Conservation (phyloP, 179 eudicot genomes). For the Amaranthus tricolor region DNA sequence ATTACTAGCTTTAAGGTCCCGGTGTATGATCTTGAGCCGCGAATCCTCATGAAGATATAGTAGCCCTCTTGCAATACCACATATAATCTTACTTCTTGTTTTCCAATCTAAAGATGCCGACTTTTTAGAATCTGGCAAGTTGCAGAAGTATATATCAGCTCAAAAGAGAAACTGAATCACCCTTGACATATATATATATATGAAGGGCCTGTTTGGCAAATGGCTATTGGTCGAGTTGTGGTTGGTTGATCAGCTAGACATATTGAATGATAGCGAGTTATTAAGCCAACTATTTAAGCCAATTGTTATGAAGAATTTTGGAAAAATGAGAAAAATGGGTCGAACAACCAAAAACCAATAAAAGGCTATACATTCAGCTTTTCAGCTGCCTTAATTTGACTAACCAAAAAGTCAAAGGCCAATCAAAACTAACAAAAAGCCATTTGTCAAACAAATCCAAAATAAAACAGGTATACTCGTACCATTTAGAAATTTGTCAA, state of each 20-base stretch:
- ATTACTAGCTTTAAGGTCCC: conserved; percentile 39
- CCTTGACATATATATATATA: no score
- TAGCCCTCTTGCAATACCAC: conserved; percentile 34
- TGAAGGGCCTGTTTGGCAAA: no score
- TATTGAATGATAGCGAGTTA: no score
- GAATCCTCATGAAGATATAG: conserved; percentile 45
- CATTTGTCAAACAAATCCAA: no score
- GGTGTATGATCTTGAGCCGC: conserved; percentile 34
- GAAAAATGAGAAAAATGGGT: not conserved
- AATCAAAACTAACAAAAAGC: not conserved
- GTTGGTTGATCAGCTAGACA: no score
- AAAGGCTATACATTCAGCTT: no score
- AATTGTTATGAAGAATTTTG: no score
- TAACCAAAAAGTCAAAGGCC: not conserved
- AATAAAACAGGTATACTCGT: not conserved
- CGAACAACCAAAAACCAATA: not conserved
- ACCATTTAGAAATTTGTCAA: conserved; percentile 36
- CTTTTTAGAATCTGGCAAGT: conserved; percentile 20
- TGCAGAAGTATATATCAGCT: not conserved
- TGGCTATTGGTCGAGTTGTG: no score
- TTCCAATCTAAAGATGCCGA: conserved; percentile 32
- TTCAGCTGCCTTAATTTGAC: no score
- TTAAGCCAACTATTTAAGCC: no score
- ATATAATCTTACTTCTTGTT: conserved; percentile 29
- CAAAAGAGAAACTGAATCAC: not conserved